Conservation (phyloP, 73 alveolate genomes). For the Durusdinium trenchii region DNA sequence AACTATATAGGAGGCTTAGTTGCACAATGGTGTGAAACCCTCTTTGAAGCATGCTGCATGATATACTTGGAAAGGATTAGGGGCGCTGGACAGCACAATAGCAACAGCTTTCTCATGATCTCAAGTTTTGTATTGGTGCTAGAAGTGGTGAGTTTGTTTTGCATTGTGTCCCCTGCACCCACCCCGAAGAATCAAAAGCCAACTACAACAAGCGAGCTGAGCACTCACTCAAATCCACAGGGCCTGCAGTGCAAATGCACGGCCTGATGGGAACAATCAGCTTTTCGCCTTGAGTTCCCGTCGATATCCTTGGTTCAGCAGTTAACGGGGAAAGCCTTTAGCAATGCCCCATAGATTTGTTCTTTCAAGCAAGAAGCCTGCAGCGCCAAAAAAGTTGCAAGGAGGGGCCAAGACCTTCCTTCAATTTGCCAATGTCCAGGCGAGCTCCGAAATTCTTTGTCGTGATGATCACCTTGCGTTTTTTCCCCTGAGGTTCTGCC, state of each 20-base stretch:
- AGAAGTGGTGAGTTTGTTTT: too few relatives aligned
- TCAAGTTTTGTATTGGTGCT: too few relatives aligned
- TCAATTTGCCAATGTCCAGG: neutral
- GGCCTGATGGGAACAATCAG: neutral
- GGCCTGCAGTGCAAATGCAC: neutral
- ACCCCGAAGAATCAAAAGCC: too few relatives aligned
- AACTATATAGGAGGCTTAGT: too few relatives aligned
- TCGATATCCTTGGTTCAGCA: neutral
- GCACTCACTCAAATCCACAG: neutral
- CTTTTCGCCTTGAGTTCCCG: neutral
- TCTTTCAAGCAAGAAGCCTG: neutral
- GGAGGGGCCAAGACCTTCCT: neutral
- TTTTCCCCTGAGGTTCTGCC: neutral
- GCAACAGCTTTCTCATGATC: too few relatives aligned
- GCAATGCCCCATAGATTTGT: neutral
- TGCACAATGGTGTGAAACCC: too few relatives aligned
- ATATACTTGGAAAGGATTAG: too few relatives aligned
- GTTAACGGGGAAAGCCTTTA: neutral
- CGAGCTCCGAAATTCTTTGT: neutral
- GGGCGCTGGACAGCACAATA: too few relatives aligned
- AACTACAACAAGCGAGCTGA: neutral
- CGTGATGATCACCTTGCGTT: neutral
- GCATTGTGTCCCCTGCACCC: too few relatives aligned
- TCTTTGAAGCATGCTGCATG: too few relatives aligned
- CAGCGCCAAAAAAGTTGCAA: neutral